A percentile compares a stretch with the other conserved stretches of the same genome.
phyloP scores from a whole-genome alignment of 2,329 filamentous ascomycete species.

The Penicillium sp. region DNA sequence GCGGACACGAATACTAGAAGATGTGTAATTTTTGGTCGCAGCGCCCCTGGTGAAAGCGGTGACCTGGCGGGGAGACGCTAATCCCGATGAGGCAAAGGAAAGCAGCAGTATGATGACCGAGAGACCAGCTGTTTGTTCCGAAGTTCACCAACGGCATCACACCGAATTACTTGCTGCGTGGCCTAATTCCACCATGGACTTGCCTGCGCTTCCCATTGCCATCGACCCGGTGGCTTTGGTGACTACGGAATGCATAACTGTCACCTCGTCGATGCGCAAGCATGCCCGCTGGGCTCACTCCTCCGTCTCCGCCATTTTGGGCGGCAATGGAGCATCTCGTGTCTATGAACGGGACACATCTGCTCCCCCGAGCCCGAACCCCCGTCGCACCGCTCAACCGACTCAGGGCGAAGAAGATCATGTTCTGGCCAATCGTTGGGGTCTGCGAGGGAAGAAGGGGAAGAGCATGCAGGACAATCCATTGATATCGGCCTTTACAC shows the following conservation, averaged over 20 bases:
- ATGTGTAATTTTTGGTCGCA: background rate
- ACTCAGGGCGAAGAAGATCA: constrained; percentile 41
- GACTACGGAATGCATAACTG: constrained; percentile 97
- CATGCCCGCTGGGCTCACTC: constrained; percentile 94
- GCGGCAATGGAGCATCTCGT: constrained; percentile 61
- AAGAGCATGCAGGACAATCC: constrained; percentile 98
- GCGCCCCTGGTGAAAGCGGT: constrained; percentile 28
- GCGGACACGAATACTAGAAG: background rate
- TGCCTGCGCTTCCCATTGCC: constrained; percentile 67
- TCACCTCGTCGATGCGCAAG: constrained; percentile 98
- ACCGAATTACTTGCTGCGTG: constrained; percentile 26
- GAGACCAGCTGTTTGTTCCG: constrained; percentile 30
- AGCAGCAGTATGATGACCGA: constrained; percentile 23
- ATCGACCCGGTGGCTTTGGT: constrained; percentile 90
- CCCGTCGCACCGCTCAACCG: constrained; percentile 27
- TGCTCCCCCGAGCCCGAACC: constrained; percentile 39
- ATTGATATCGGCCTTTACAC: constrained; percentile 90
- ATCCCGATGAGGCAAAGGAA: constrained; percentile 29
- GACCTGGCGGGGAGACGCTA: constrained; percentile 27
- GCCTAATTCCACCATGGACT: constrained; percentile 32
- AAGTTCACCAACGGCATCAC: constrained; percentile 22
- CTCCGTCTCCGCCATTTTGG: constrained; percentile 92
- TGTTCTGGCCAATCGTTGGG: constrained; percentile 79
- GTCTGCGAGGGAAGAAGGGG: constrained; percentile 88
- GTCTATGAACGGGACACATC: constrained; percentile 47